Evolutionary conservation across 495 filamentous ascomycete genomes (phyloP), one percentile per base, ranked within the genome.

Genomic region (Thozetella sp.): DNA sequence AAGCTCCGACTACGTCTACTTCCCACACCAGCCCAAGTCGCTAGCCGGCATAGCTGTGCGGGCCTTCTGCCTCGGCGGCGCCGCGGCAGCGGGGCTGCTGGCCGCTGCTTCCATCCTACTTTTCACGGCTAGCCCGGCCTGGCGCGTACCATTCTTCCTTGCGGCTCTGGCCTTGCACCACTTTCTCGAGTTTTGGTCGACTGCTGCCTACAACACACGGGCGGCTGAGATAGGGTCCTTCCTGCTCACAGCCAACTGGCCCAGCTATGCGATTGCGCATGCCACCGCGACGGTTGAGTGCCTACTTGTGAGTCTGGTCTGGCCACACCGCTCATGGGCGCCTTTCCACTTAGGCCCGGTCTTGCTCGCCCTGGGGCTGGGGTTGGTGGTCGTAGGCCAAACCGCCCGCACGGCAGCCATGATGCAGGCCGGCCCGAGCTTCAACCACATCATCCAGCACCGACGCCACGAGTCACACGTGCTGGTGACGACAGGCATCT

Each of bases 121-220:
- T 60, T 70, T 58, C 64, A 68, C 66, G 25, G 50, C 69, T 25
- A 67, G 72, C 25, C 78, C 83, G 0, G 81, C 93, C 61, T 97
- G 93, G 93, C 91, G 95, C 60, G 70, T 89, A 1, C 87, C 92
- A 19, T 88, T 92, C 80, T 97, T 99, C 78, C 63, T 93, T 67
- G 75, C 81, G 51, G 72, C 86, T 24, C 87, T 99, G 56, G 85
- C 88, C 17, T 68, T 89, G 56, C 97, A 97, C 83, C 95, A 99
- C 75, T 96, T 96, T 77, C 89, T 99, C 73, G 95, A 99, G 75
- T 99, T 90, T 81, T 94, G 83, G 78, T 89, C 86, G 52, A 97
- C 94, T 0, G 95, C 95, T 24, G 75, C 74, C 22, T 90, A 90
- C 75, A 98, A 97, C 76, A 91, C 92, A 0, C 72, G 77, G 34